Conservation (phyloP, 331 rosid species). For the Malus hybrid region DNA sequence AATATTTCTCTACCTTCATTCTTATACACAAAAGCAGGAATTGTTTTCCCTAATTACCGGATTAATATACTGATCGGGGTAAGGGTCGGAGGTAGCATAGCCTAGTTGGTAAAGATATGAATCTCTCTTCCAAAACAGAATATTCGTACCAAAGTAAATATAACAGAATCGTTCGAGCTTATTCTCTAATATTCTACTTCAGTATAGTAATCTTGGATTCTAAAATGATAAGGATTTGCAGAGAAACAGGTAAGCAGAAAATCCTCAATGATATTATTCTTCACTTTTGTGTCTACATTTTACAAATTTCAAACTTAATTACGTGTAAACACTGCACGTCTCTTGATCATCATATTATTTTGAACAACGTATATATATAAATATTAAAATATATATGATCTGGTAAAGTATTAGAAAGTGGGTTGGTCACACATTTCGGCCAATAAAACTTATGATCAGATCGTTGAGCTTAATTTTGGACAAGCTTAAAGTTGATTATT, state of each 20-base stretch:
- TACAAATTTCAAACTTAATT: neutral
- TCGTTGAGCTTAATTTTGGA: neutral
- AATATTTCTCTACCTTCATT: neutral
- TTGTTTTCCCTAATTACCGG: neutral
- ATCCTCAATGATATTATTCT: slow-evolving; percentile 2
- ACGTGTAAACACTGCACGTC: neutral
- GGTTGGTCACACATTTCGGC: slow-evolving; percentile 1
- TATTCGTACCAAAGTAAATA: neutral
- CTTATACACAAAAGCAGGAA: neutral
- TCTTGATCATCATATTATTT: neutral
- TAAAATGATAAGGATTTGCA: slow-evolving; percentile 1
- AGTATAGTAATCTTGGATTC: neutral
- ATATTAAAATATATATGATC: neutral
- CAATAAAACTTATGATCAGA: neutral
- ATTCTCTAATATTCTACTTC: neutral
- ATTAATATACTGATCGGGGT: neutral
- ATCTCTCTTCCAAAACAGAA: neutral
- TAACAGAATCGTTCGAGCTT: neutral
- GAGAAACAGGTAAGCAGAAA: neutral
- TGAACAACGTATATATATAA: neutral
- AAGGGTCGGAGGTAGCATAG: neutral
- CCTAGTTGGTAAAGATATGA: neutral
- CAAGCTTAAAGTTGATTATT: neutral
- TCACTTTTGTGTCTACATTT: neutral
- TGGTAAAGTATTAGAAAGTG: neutral